These are phyloP conservation scores for Eimeria sp. DNA, from an alignment of 169 alveolate genomes.

Conservation along the genomic window DNA sequence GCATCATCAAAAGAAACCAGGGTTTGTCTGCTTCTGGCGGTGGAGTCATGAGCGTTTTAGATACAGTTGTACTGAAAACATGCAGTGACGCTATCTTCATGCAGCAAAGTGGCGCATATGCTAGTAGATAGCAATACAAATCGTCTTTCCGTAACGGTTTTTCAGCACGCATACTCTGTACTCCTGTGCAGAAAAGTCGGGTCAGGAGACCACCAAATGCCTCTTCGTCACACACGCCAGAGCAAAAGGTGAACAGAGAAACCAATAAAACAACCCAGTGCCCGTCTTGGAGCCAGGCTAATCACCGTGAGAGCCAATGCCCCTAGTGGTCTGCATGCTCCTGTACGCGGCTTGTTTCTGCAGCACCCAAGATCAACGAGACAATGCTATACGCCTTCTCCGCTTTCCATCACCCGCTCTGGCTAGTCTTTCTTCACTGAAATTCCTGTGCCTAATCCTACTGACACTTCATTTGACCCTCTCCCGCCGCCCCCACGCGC, in stretches of 20 bases:
- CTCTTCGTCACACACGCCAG: neutral
- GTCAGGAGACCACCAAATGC: neutral
- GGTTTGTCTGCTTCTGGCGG: neutral
- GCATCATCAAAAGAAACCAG: neutral
- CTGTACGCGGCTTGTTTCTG: neutral
- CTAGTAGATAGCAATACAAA: neutral
- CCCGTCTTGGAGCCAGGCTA: neutral
- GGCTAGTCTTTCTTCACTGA: slow-evolving; percentile 69
- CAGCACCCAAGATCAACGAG: slow-evolving; percentile 55
- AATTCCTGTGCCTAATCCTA: neutral
- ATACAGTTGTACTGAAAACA: neutral
- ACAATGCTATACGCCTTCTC: slow-evolving; percentile 49
- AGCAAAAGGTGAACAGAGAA: neutral
- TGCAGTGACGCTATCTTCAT: neutral
- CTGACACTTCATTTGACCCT: too few species aligned
- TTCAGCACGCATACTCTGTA: neutral
- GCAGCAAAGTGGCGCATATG: neutral
- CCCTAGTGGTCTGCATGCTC: neutral
- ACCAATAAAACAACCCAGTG: neutral
- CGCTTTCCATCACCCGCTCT: slow-evolving; percentile 40
- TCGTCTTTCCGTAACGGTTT: neutral
- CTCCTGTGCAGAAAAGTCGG: slow-evolving; percentile 16
- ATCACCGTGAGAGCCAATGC: too few species aligned
- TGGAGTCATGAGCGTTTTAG: neutral
- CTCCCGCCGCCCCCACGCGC: neutral